A percentile compares a stretch with the other conserved stretches of the same genome.
Conservation (phyloP, 148 eudicot genomes). For the Chenopodium quinoa region DNA sequence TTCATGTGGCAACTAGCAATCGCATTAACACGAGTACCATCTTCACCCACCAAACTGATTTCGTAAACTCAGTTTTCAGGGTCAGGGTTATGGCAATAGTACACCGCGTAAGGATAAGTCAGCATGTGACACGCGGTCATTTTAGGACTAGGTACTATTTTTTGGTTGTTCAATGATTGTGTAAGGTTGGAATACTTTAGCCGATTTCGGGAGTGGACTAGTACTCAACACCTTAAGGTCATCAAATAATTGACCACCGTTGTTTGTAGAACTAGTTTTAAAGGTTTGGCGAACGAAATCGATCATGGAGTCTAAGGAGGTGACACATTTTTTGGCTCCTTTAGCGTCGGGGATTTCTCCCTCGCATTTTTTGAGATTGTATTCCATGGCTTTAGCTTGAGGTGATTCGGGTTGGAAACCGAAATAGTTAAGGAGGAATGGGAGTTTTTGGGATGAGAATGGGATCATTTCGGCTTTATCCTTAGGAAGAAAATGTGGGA, state of each 20-base stretch:
- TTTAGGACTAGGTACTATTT: background rate
- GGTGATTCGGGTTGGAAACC: background rate
- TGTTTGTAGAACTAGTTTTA: background rate
- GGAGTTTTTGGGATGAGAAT: background rate
- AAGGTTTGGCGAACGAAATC: constrained; percentile 4
- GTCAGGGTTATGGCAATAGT: constrained; percentile 11
- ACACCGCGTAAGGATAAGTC: constrained; percentile 14
- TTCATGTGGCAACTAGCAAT: constrained; percentile 16
- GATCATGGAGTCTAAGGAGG: constrained; percentile 10
- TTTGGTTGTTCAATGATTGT: background rate
- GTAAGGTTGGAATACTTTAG: background rate
- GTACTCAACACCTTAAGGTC: constrained; percentile 7
- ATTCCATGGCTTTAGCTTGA: background rate
- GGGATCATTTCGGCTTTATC: background rate
- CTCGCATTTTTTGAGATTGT: background rate
- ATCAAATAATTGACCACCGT: background rate
- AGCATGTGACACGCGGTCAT: constrained; percentile 12
- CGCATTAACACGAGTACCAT: background rate
- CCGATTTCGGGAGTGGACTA: background rate
- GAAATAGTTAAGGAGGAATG: background rate
- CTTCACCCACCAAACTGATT: background rate
- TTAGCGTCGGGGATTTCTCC: background rate
- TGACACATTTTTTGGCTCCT: constrained; percentile 13
- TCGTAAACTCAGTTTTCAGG: constrained; percentile 14
- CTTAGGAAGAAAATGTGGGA: constrained; percentile 1